Evolutionary conservation across 345 rosid species (phyloP).

Genomic region (Schrenkiella parvula): DNA sequence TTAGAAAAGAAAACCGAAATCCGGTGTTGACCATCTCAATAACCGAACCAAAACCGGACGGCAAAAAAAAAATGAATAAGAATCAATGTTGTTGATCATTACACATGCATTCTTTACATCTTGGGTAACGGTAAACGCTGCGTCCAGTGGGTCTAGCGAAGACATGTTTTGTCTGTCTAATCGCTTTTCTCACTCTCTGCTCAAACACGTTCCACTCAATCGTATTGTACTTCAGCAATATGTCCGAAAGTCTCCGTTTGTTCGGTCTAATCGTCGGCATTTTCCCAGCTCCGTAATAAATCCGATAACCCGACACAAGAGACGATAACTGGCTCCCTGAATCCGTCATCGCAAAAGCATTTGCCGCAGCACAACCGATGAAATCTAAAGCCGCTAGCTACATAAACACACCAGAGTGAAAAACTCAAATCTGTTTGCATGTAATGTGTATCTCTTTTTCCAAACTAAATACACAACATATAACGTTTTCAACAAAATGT

Average conservation of each 20-base stretch:
- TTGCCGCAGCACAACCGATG: slow-evolving; percentile 73
- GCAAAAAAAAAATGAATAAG: background rate
- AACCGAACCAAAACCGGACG: no score
- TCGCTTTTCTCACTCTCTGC: slow-evolving; percentile 76
- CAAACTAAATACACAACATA: no score
- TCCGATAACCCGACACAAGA: slow-evolving; percentile 82
- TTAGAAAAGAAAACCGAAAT: background rate
- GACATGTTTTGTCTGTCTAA: slow-evolving; percentile 87
- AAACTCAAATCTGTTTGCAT: background rate
- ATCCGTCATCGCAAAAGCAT: slow-evolving; percentile 97
- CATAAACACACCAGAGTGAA: background rate
- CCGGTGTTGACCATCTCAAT: background rate
- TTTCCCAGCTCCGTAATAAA: slow-evolving; percentile 75
- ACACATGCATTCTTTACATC: slow-evolving; percentile 88
- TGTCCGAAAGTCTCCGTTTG: slow-evolving; percentile 70
- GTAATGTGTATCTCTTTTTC: no score
- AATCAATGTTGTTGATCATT: slow-evolving; percentile 6
- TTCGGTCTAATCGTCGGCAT: slow-evolving; percentile 92
- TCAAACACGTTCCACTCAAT: slow-evolving; percentile 85
- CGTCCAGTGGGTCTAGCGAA: slow-evolving; percentile 65
- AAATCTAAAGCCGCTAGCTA: slow-evolving; percentile 58
- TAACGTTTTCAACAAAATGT: background rate
- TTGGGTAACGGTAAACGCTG: slow-evolving; percentile 77
- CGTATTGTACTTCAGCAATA: slow-evolving; percentile 62
- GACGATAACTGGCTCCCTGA: slow-evolving; percentile 96